These are phyloP conservation scores for Cupressus sempervirens DNA, from an alignment of 75 land plant genomes.

Conservation along the genomic window DNA sequence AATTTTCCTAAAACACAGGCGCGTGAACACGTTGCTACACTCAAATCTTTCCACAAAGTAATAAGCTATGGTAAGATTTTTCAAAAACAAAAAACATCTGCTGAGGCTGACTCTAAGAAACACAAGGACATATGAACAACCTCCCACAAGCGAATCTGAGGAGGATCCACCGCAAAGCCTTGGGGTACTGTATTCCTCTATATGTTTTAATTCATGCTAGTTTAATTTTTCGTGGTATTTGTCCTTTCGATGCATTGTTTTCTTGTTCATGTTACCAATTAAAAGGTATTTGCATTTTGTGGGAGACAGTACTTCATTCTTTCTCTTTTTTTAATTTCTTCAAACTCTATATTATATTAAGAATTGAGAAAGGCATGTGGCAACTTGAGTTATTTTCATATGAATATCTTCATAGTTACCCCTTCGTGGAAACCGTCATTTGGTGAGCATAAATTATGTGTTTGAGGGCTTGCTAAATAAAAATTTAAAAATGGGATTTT, in stretches of 20 bases:
- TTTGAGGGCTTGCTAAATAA: neutral
- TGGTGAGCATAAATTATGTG: neutral
- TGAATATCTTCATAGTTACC: neutral
- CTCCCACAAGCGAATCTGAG: no score
- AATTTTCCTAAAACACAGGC: no score
- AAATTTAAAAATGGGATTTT: neutral
- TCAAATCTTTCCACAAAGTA: no score
- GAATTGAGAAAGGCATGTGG: neutral
- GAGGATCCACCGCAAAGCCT: neutral
- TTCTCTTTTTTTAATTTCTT: no score
- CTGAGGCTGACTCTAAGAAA: no score
- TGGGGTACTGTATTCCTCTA: neutral
- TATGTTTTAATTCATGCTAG: neutral
- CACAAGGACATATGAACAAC: no score
- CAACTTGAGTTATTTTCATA: neutral
- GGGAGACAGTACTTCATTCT: neutral
- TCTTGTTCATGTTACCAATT: neutral
- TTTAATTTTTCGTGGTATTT: neutral
- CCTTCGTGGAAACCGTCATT: neutral
- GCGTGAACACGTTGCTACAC: no score
- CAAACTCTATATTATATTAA: neutral
- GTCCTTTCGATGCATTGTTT: neutral
- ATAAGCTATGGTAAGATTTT: no score
- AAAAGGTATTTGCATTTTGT: neutral
- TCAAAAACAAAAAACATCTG: no score